phyloP scores from a whole-genome alignment of 371 early-diverging fungal genomes.

The Spraguea lophii region DNA sequence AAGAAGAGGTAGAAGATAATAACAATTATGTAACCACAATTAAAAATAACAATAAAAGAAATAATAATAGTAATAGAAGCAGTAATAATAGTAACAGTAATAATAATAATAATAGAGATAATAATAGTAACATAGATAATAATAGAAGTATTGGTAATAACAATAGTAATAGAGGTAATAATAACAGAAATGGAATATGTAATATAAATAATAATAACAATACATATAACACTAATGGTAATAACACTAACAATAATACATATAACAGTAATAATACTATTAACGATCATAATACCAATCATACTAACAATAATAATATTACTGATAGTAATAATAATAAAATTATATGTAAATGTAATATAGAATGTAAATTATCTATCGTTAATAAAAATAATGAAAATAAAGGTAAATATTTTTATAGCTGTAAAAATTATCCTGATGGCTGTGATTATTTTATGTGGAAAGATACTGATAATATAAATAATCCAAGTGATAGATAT shows the following conservation, averaged over 20 bases:
- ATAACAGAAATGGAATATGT: background rate
- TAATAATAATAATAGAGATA: background rate
- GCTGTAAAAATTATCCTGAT: conserved; percentile 44
- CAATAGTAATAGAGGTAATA: background rate
- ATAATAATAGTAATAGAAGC: background rate
- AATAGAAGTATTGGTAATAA: background rate
- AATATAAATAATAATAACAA: too few relatives aligned
- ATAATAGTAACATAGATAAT: background rate
- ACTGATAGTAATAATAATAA: conserved; percentile 10
- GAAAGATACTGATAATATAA: conserved; percentile 14
- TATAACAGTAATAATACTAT: conserved; percentile 1
- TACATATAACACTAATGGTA: too few relatives aligned
- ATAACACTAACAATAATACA: background rate
- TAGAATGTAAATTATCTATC: conserved; percentile 41
- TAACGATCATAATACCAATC: conserved; percentile 9
- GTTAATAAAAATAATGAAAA: conserved; percentile 51
- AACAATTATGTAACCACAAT: background rate
- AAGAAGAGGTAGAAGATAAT: conserved; percentile 30
- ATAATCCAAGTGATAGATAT: background rate
- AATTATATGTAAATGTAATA: conserved; percentile 49
- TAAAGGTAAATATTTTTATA: conserved; percentile 47
- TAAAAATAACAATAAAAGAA: background rate
- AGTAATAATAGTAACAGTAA: background rate
- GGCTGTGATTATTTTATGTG: conserved; percentile 43
- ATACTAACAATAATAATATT: conserved; percentile 15